Conservation (phyloP, 441 rosid species). For the Pelargonium citronellum region DNA sequence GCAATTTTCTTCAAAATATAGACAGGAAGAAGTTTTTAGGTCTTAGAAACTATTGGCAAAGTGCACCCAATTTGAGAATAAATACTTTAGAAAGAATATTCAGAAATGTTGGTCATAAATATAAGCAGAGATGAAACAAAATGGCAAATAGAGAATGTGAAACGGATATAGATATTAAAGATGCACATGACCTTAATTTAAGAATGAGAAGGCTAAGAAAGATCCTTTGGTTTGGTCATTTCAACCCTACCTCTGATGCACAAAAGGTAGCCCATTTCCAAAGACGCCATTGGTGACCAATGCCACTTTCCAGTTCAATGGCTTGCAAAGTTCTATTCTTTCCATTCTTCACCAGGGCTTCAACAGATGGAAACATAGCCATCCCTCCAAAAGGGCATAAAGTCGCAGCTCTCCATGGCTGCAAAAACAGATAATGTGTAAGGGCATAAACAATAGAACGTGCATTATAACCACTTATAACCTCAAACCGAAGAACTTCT, state of each 20-base stretch:
- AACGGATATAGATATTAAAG: conserved; percentile 10
- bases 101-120: conserved; percentile 1
- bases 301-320: conserved; percentile 86
- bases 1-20: conserved; percentile 61
- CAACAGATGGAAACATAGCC: conserved; percentile 77
- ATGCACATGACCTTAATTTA: neutral
- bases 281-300: conserved; percentile 77
- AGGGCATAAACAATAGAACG: conserved; percentile 16
- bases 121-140: neutral
- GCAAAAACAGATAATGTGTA: conserved; percentile 21
- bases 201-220: too few species aligned
- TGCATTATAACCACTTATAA: conserved; percentile 6
- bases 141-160: conserved; percentile 7
- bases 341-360: conserved; percentile 76
- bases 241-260: conserved; percentile 73
- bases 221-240: neutral
- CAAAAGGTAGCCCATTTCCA: conserved; percentile 98
- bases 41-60: neutral
- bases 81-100: conserved; percentile 1
- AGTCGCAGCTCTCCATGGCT: conserved; percentile 99
- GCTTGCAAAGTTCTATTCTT: conserved; percentile 77
- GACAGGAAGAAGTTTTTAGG: conserved; percentile 16
- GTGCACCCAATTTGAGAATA: conserved; percentile 10
- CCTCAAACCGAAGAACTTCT: conserved; percentile 1
- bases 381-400: conserved; percentile 83